Evolutionary conservation across 2,329 filamentous ascomycete species (phyloP), one percentile per base, ranked within the genome.

Genomic region (Alternaria ventricosa): DNA sequence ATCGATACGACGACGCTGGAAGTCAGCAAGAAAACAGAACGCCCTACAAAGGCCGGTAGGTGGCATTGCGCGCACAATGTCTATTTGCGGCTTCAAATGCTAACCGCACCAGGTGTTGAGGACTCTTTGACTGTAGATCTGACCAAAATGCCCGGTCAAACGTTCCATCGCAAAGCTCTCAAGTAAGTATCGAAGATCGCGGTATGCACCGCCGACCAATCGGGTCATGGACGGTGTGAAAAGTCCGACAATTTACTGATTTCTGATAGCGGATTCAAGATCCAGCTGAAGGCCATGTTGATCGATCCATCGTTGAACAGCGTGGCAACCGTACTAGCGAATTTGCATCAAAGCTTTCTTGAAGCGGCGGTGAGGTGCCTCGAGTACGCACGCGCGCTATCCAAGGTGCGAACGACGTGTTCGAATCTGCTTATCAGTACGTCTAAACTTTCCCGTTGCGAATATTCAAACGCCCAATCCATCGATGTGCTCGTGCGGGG

Each of bases 221-320:
- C 51, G 23, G 45, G 10, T 22, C 4, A 61, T 54, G n/a, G 44
- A 49, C 44, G 33, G 55, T 20, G 56, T 47, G 25, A 9, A 41
- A 49, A 23, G 46, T 43, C 49, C 60, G 25, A 65, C 33, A 54
- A 46, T 71, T 41, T 55, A 58, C 67, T 71, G 57, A 74, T 63
- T 30, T 10, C 63, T 60, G 70, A 64, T 64, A 84, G 82, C 73
- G 82, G 89, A 4, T 93, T 98, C 83, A 94, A 94, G 78, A 89
- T 96, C 56, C 93, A 97, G 76, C 90, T 94, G 55, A 92, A 96
- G 71, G 84, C 88, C 54, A 94, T 96, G 89, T 92, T 93, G 77
- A 90, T 92, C 71, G 93, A 96, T 78, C 92, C 92, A 5, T 81
- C 85, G 4, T 90, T 95, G 82, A 98, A 98, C 81, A 87, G 89